Conservation (phyloP, 2,329 filamentous ascomycete species). For the Colletotrichum sp. region DNA sequence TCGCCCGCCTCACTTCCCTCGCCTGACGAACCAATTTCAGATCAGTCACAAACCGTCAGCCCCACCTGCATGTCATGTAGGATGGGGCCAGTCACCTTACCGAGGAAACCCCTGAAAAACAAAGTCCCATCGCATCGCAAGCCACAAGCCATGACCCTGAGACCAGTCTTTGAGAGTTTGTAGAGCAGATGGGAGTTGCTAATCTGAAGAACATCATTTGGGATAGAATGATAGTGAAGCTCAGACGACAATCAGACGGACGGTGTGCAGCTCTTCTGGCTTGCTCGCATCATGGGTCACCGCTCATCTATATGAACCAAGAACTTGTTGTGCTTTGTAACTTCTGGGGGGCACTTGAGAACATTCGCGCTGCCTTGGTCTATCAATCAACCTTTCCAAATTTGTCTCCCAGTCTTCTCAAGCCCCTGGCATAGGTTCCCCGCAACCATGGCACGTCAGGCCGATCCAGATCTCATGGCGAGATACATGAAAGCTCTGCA, state of each 20-base stretch:
- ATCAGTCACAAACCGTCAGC: background rate
- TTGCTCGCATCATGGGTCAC: background rate
- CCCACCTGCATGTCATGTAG: background rate
- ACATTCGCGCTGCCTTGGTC: background rate
- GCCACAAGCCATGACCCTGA: background rate
- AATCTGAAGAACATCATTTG: background rate
- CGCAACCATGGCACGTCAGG: background rate
- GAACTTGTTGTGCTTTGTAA: background rate
- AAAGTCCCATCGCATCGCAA: background rate
- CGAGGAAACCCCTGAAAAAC: background rate
- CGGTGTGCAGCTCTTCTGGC: background rate
- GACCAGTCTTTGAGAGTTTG: background rate
- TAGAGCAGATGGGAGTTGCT: background rate
- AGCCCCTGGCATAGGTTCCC: background rate
- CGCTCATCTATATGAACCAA: background rate
- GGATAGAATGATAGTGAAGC: background rate
- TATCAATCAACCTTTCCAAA: background rate
- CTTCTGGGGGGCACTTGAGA: background rate
- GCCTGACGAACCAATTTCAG: background rate
- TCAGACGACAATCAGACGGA: background rate
- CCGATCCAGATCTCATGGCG: background rate
- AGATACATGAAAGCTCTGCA: background rate
- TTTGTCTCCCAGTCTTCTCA: background rate
- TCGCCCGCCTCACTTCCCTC: background rate
- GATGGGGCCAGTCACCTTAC: background rate